Base-by-base conservation (phyloP, 2,329 filamentous ascomycete species). In the Nigrospora sphaerica region DNA sequence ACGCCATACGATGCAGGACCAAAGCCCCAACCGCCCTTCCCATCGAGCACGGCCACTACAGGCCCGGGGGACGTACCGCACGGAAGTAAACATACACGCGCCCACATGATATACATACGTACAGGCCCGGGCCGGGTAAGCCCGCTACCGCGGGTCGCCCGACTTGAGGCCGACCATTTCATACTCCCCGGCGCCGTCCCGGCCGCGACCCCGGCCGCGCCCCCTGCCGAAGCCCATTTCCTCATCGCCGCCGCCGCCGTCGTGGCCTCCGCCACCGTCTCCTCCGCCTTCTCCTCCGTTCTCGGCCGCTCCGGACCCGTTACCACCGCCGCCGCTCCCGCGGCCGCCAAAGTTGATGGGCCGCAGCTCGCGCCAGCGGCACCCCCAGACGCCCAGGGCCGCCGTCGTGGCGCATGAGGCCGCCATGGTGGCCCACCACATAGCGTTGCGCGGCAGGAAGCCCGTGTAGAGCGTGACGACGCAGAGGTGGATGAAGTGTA, bases 311-410 rank as follows among this genome's bases (percentile, higher is more conserved):
- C 42, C 31, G 17, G 40, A 66, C 7, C 74, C 73, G 6, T 77
- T 45, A 38, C 44, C 52, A 43, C 41, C 47, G 14, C 35, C 54
- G n/a, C 61, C 60, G 39, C 67, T 61, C 34, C 64, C 65, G 10
- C 64, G 72, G 3, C 85, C 85, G 17, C 89, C 89, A 61, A 97
- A 96, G 49, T 80, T 85, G 57, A 97, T 95, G 12, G 93, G 92
- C 59, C 82, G 78, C 46, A 98, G 70, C 67, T 98, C 93, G 50
- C 92, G 78, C 74, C 90, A 95, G 60, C 85, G 88, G 62, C 92
- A 97, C 3, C 85, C 88, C 88, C 92, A 97, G 34, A 95, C 85
- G 4, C 88, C 91, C 2, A 93, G 71, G 40, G 73, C 79, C 10
- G 76, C 66, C 31, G 70, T 69, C 3, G 73, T 46, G 4, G 63